Conservation (phyloP, 2,329 filamentous ascomycete species). For the Ophiostoma pallidulum region DNA sequence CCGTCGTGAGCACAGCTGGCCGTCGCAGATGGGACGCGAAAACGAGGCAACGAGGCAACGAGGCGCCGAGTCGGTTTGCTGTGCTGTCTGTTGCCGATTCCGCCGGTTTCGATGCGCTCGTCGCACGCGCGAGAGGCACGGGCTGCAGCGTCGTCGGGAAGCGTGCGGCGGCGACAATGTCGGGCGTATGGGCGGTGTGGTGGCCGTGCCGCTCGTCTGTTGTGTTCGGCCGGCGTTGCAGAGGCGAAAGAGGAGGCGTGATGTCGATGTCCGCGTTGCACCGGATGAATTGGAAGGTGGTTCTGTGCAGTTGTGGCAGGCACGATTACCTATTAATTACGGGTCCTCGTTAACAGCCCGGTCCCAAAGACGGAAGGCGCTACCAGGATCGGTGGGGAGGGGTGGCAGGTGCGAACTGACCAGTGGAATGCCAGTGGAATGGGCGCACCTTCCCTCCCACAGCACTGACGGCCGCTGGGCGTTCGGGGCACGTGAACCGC, state of each 20-base stretch:
- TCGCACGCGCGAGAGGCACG: not conserved
- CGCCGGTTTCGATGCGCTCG: not conserved
- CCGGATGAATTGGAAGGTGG: not conserved
- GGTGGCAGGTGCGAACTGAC: slow-evolving; percentile 3
- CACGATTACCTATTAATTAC: too few species aligned
- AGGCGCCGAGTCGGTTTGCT: too few species aligned
- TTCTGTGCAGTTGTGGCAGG: not conserved
- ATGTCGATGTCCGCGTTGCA: slow-evolving; percentile 1
- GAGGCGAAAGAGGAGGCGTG: not conserved
- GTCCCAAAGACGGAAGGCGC: slow-evolving; percentile 9
- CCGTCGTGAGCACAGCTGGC: not conserved
- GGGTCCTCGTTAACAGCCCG: too few species aligned
- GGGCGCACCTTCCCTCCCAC: slow-evolving; percentile 2
- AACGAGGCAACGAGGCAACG: too few species aligned
- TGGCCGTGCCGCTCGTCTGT: not conserved
- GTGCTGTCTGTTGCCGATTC: too few species aligned
- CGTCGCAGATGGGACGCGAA: not conserved
- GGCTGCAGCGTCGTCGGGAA: not conserved
- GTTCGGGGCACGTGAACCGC: slow-evolving; percentile 4
- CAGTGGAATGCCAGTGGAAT: not conserved
- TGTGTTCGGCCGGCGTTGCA: not conserved
- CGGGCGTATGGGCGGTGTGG: not conserved
- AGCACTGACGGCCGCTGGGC: too few species aligned
- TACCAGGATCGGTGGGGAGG: slow-evolving; percentile 4
- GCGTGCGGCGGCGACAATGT: too few species aligned